These are phyloP conservation scores for Apiospora aurea DNA, from an alignment of 2,329 filamentous ascomycete genomes.

Conservation along the genomic window DNA sequence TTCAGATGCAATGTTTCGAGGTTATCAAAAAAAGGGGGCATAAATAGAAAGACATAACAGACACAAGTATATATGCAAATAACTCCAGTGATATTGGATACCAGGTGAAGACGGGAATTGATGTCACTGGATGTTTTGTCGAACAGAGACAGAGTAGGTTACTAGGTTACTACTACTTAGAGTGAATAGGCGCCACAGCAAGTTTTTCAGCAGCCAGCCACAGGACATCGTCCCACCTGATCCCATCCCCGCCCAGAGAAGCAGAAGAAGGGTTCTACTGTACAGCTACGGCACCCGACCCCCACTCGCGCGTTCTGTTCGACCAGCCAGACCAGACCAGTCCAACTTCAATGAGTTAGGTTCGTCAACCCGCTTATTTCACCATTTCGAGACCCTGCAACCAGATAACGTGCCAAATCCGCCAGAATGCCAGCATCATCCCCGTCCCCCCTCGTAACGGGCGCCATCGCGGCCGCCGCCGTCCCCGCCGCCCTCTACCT, in stretches of 20 bases:
- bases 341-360: background rate
- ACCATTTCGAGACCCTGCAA: background rate
- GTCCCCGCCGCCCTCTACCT: slow-evolving; percentile 11
- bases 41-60: too few species aligned
- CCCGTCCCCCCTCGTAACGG: background rate
- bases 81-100: too few species aligned
- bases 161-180: too few species aligned
- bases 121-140: too few species aligned
- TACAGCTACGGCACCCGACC: background rate
- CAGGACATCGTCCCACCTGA: background rate
- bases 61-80: background rate
- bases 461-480: background rate
- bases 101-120: too few species aligned
- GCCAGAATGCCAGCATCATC: background rate
- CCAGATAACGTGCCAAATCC: too few species aligned
- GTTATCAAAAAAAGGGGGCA: too few species aligned
- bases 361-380: background rate
- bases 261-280: too few species aligned
- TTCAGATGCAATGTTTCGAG: background rate
- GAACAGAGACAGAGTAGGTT: too few species aligned
- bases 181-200: too few species aligned
- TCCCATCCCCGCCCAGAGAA: too few species aligned
- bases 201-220: background rate
- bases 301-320: background rate
- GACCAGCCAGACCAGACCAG: too few species aligned